phyloP scores from a whole-genome alignment of 345 rosid genomes.

The Lagerstroemia speciosa region DNA sequence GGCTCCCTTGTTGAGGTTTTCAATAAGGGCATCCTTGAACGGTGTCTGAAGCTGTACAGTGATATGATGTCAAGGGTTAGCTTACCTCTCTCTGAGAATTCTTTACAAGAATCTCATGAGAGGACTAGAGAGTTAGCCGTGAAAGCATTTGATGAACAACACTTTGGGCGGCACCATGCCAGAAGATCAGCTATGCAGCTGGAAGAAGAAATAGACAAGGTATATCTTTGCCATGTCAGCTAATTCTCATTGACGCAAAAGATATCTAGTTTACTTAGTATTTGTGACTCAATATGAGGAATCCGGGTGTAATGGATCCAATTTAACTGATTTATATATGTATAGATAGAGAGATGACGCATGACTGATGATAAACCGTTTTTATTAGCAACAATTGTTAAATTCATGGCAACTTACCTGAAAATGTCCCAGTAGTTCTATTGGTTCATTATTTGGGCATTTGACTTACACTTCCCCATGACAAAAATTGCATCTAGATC shows the following conservation, averaged over 20 bases:
- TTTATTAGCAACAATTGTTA: background rate
- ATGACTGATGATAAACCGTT: background rate
- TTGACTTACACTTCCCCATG: background rate
- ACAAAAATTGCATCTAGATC: conserved; percentile 28
- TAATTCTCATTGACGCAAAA: background rate
- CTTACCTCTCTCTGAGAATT: conserved; percentile 61
- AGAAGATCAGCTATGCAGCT: conserved; percentile 70
- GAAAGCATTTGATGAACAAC: conserved; percentile 74
- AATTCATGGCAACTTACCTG: background rate
- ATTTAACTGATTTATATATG: background rate
- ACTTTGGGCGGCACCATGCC: conserved; percentile 94
- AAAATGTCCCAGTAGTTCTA: background rate
- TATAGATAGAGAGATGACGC: background rate
- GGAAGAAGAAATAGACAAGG: conserved; percentile 79
- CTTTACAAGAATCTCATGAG: conserved; percentile 61
- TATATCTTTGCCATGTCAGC: conserved; percentile 10
- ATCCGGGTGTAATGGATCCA: background rate
- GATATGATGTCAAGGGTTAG: conserved; percentile 49
- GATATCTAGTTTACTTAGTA: background rate
- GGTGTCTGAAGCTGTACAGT: conserved; percentile 72
- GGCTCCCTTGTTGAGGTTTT: conserved; percentile 98
- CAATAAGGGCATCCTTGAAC: conserved; percentile 83
- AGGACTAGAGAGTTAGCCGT: conserved; percentile 45
- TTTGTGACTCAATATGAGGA: background rate
- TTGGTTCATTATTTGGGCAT: background rate